These are phyloP conservation scores for Sclerotinia sclerotiorum DNA, from an alignment of 2,329 filamentous ascomycete genomes.

Conservation along the genomic window DNA sequence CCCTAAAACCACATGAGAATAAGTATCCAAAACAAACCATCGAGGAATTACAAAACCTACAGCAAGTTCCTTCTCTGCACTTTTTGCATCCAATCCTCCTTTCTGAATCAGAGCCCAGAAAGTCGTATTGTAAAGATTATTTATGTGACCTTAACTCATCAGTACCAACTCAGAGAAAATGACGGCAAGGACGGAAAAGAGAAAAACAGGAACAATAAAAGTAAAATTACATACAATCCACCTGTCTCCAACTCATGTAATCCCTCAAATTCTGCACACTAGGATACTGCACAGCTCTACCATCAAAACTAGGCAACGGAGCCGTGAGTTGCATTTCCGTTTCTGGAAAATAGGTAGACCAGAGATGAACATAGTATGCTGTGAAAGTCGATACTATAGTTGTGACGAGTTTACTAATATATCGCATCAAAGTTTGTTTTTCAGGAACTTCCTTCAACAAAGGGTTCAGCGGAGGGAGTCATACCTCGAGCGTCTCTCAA, in stretches of 20 bases:
- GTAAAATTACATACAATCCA: slow-evolving; percentile 67
- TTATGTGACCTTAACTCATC: slow-evolving; percentile 73
- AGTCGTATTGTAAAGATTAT: slow-evolving; percentile 96
- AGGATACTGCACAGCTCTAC: slow-evolving; percentile 86
- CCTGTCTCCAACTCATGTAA: slow-evolving; percentile 96
- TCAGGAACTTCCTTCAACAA: not conserved
- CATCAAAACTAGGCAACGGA: slow-evolving; percentile 88
- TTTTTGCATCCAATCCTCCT: slow-evolving; percentile 71
- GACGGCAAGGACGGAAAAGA: slow-evolving; percentile 20
- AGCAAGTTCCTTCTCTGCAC: slow-evolving; percentile 78
- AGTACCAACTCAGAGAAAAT: slow-evolving; percentile 4
- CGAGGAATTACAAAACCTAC: slow-evolving; percentile 46
- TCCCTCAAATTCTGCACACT: slow-evolving; percentile 79
- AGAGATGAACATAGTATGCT: slow-evolving; percentile 81
- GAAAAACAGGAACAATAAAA: too few species aligned
- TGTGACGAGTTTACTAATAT: slow-evolving; percentile 76
- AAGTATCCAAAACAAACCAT: not conserved
- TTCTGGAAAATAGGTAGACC: slow-evolving; percentile 73
- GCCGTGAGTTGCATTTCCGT: slow-evolving; percentile 66
- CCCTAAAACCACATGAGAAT: slow-evolving; percentile 54
- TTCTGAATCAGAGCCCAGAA: slow-evolving; percentile 87
- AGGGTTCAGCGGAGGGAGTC: slow-evolving; percentile 28
- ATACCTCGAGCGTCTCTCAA: slow-evolving; percentile 80
- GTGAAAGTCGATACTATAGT: slow-evolving; percentile 94
- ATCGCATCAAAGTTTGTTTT: not conserved